Conservation (phyloP, 1,139 yeast genomes). For the Yamadazyma sp. region DNA sequence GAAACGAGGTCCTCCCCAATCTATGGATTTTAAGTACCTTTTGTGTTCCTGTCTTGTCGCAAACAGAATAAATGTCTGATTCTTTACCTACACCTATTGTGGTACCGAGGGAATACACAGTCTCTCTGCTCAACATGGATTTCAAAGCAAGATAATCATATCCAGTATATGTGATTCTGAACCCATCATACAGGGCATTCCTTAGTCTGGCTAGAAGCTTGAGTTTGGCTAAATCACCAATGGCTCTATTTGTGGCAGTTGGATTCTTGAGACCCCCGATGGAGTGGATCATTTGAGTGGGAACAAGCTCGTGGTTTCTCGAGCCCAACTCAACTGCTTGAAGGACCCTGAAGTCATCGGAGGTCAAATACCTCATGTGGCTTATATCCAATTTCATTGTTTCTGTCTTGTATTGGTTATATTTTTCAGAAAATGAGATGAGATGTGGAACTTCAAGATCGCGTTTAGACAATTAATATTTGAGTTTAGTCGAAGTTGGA, state of each 20-base stretch:
- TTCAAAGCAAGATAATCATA: conserved; percentile 89
- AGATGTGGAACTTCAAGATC: background rate
- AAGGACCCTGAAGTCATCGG: conserved; percentile 86
- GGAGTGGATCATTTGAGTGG: conserved; percentile 79
- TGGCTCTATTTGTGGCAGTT: conserved; percentile 75
- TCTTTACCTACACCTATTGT: conserved; percentile 97
- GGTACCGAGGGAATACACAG: conserved; percentile 77
- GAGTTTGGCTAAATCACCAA: conserved; percentile 83
- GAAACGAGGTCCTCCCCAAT: conserved; percentile 89
- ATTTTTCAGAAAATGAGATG: background rate
- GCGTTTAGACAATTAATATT: too few relatives aligned
- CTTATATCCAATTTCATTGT: conserved; percentile 87
- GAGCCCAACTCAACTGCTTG: conserved; percentile 92
- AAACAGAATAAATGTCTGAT: conserved; percentile 89
- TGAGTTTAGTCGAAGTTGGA: too few relatives aligned
- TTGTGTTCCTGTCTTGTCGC: conserved; percentile 62
- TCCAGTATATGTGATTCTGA: conserved; percentile 83
- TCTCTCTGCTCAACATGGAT: conserved; percentile 71
- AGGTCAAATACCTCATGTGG: conserved; percentile 88
- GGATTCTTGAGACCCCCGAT: conserved; percentile 76
- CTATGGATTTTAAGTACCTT: conserved; percentile 87
- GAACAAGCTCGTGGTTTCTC: conserved; percentile 91
- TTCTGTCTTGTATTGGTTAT: background rate
- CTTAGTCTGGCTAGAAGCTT: conserved; percentile 74
- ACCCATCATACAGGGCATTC: conserved; percentile 92